Base-by-base conservation (phyloP, 2,329 filamentous ascomycete species). In the Diplodia mutila region DNA sequence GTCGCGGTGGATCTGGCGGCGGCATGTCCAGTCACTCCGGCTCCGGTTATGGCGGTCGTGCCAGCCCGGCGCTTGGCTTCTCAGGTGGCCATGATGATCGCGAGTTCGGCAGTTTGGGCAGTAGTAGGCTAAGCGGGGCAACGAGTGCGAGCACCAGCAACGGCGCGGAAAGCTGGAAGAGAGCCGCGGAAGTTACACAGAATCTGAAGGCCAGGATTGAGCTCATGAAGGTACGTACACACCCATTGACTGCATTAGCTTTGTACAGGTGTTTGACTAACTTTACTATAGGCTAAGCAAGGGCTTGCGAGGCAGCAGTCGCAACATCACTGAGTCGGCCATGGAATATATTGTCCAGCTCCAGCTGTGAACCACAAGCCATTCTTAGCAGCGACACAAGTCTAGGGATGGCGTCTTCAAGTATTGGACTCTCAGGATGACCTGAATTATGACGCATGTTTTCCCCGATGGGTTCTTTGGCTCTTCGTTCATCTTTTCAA, bases 171-270 rank as follows among this genome's bases (percentile, higher is more conserved):
- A 98, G 94, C 77, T 99, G 95, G 95, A 96, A 94, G 82, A 86
- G 95, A 72, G 95, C 95, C 21, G 95, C 95, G 2, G 95, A 99
- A 82, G 95, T 99, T 68, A 99, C 95, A 66, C 97, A 94, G 80
- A 95, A 97, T 78, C 80, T 99, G 75, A 99, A 98, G 83, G 93
- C 94, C 64, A 89, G 95, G 77, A 99, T 99, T 79, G 95, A 98
- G 83, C 91, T 95, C 84, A 99, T 99, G 95, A 99, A 98, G 86
- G 88, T 86, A 74, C 71, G 82, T 76, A 67, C 16, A 16, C 34
- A 23, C 27, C 11, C 8, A 29, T 14, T 37, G 34, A 6, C 6
- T n/a, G 21, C 5, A 8, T 25, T 29, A 11, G 25, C 4, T 18
- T 27, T 18, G 14, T 4, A 37, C 5, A 18, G 3, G 39, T 12